Percentiles rank a stretch among this genome's conserved stretches.
Evolutionary conservation across 2,329 filamentous ascomycete species (phyloP).

Genomic region (Calycina herbarum): DNA sequence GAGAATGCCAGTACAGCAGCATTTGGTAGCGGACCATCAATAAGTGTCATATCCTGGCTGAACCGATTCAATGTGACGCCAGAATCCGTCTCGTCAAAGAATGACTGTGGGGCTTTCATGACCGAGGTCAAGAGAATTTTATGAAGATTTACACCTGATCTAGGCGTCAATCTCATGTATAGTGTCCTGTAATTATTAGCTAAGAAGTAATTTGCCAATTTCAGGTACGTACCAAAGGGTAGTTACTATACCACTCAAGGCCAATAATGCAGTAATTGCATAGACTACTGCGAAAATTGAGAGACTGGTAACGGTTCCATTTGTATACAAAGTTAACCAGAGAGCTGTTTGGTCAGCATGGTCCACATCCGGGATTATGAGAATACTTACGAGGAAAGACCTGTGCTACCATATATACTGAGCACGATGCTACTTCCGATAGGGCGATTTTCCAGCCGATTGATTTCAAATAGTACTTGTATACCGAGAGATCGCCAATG

Average conservation of each 20-base stretch:
- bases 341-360: too few relatives aligned
- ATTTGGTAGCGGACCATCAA: slow-evolving; percentile 33
- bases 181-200: not conserved
- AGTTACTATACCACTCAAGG: too few relatives aligned
- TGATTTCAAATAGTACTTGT: slow-evolving; percentile 25
- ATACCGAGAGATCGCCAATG: slow-evolving; percentile 32
- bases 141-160: not conserved
- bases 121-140: not conserved
- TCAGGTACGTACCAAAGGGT: not conserved
- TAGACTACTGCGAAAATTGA: too few relatives aligned
- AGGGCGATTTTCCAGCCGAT: not conserved
- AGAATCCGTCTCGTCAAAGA: slow-evolving; percentile 28
- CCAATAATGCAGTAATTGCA: too few relatives aligned
- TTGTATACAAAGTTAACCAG: too few relatives aligned
- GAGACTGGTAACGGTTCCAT: too few relatives aligned
- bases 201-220: not conserved
- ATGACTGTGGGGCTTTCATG: slow-evolving; percentile 29
- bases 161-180: not conserved
- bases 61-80: slow-evolving; percentile 30
- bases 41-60: slow-evolving; percentile 32
- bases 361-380: too few relatives aligned
- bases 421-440: not conserved
- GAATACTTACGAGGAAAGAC: not conserved
- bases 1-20: not conserved
- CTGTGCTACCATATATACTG: not conserved